phyloP scores from a whole-genome alignment of 176 grass and related monocot genomes.

The Elaeis guineensis region DNA sequence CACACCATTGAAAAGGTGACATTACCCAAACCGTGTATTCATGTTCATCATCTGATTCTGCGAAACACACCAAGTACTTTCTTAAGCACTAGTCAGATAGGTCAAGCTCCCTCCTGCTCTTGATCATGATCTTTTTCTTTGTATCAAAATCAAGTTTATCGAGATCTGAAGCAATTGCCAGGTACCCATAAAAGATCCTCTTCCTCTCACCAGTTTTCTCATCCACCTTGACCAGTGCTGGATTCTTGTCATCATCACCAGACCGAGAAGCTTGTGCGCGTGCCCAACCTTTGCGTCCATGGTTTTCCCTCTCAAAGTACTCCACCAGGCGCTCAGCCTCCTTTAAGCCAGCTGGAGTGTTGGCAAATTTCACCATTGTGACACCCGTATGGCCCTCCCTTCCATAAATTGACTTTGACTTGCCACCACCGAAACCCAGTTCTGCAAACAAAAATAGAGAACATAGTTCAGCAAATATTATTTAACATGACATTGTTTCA shows the following conservation, averaged over 20 bases:
- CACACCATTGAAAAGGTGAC: no score
- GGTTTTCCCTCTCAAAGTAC: slow-evolving; percentile 60
- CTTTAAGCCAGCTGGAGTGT: slow-evolving; percentile 56
- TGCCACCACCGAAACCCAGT: slow-evolving; percentile 83
- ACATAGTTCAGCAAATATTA: background rate
- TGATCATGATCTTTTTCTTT: slow-evolving; percentile 61
- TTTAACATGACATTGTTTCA: no score
- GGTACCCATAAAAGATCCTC: slow-evolving; percentile 77
- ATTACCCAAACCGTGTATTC: no score
- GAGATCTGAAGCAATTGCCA: slow-evolving; percentile 69
- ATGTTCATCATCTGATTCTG: no score
- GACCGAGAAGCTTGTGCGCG: slow-evolving; percentile 27
- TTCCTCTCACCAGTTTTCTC: slow-evolving; percentile 66
- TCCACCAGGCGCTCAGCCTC: slow-evolving; percentile 74
- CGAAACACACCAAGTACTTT: no score
- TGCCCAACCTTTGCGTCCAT: slow-evolving; percentile 65
- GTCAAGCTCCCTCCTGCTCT: slow-evolving; percentile 81
- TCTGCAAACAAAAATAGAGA: slow-evolving; percentile 57
- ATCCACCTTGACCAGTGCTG: slow-evolving; percentile 57
- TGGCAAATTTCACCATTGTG: slow-evolving; percentile 70
- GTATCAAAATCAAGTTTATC: slow-evolving; percentile 68
- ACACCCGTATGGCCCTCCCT: slow-evolving; percentile 82
- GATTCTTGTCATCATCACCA: slow-evolving; percentile 57
- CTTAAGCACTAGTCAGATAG: slow-evolving; percentile 49
- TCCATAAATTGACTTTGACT: slow-evolving; percentile 80